These are phyloP conservation scores for Debaryomycetaceae sp. DNA, from an alignment of 1,139 yeast species.

Conservation along the genomic window DNA sequence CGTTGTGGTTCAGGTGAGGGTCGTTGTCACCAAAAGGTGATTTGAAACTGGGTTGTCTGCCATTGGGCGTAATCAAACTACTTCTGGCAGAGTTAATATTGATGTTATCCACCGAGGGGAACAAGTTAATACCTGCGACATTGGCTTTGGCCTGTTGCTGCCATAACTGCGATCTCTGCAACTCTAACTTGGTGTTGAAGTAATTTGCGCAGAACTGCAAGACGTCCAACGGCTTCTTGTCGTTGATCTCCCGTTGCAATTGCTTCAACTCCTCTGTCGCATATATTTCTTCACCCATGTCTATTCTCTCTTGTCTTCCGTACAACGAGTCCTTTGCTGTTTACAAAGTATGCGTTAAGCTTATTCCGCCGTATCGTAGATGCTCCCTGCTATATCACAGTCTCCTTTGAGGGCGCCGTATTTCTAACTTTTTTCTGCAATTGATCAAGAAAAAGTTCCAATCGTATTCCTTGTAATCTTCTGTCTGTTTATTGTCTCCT, in stretches of 20 bases:
- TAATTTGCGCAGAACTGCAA: slow-evolving; percentile 74
- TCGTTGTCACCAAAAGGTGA: slow-evolving; percentile 64
- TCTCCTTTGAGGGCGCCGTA: background rate
- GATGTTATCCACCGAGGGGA: slow-evolving; percentile 37
- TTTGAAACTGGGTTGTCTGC: slow-evolving; percentile 53
- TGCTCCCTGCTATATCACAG: background rate
- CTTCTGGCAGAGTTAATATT: slow-evolving; percentile 21
- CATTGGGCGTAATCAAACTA: slow-evolving; percentile 17
- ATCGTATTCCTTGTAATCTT: background rate
- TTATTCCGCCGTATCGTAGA: background rate
- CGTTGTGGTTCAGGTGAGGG: slow-evolving; percentile 50
- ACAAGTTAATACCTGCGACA: slow-evolving; percentile 51
- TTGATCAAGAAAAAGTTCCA: background rate
- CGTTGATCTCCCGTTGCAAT: slow-evolving; percentile 59
- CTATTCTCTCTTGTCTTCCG: no score
- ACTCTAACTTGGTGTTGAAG: slow-evolving; percentile 59
- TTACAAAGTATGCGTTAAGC: no score
- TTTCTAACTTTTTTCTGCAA: background rate
- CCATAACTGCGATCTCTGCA: slow-evolving; percentile 58
- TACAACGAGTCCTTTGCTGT: no score
- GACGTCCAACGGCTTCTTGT: slow-evolving; percentile 64
- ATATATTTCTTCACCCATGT: background rate
- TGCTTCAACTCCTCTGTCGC: slow-evolving; percentile 52
- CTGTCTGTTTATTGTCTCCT: background rate
- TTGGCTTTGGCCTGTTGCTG: slow-evolving; percentile 49